Conservation (phyloP, 2,329 filamentous ascomycete species). For the Diaporthe citrichinensis region DNA sequence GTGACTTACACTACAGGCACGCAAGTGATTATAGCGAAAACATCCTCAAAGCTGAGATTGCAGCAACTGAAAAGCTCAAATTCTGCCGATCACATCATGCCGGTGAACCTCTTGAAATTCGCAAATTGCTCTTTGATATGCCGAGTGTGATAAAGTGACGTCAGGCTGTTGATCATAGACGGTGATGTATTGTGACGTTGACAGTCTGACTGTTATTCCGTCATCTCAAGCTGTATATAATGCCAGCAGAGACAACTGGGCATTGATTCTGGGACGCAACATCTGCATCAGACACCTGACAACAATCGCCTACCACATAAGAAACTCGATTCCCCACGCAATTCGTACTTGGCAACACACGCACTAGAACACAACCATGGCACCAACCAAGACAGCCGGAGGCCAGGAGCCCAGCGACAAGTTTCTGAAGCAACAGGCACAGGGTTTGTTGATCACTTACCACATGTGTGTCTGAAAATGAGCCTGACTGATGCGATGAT, state of each 20-base stretch:
- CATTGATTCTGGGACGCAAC: no score
- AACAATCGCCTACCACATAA: not conserved
- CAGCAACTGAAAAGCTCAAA: not conserved
- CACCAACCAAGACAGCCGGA: constrained; percentile 38
- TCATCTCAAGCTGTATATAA: not conserved
- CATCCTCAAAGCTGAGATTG: not conserved
- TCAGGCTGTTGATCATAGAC: constrained; percentile 19
- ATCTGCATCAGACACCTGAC: not conserved
- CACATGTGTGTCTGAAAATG: no score
- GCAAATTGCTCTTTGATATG: not conserved
- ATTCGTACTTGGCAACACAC: not conserved
- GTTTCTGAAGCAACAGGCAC: constrained; percentile 37
- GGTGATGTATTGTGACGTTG: constrained; percentile 19
- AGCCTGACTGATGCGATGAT: not conserved
- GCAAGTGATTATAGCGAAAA: no score
- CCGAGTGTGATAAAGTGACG: not conserved
- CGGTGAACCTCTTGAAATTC: not conserved
- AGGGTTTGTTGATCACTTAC: not conserved
- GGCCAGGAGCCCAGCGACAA: constrained; percentile 40
- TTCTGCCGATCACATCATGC: not conserved
- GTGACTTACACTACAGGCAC: not conserved
- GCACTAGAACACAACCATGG: constrained; percentile 8
- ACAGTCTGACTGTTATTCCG: not conserved
- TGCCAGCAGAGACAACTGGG: no score
- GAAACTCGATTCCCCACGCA: no score